Base-by-base conservation (phyloP, 2,329 filamentous ascomycete genomes). In the Cercospora sp. region DNA sequence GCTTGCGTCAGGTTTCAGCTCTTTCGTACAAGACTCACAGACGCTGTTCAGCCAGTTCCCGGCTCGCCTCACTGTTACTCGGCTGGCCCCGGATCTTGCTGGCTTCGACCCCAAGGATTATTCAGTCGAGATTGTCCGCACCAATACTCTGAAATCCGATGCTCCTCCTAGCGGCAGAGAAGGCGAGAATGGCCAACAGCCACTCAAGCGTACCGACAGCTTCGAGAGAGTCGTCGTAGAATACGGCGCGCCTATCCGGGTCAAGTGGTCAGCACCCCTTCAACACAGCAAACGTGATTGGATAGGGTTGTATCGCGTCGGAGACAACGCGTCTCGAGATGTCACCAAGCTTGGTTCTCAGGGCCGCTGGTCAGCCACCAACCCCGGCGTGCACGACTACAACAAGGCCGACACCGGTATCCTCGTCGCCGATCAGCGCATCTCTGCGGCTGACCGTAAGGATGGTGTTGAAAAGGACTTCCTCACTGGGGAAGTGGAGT, bases 231-330 rank as follows among this genome's bases (percentile, higher is more conserved):
- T 93, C 71, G 87, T 90, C 0, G 91, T 97, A 64, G 90, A 97
- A 78, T 99, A 97, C 73, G 95, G 95, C 40, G 87, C 93, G 0
- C 93, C 95, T 0, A 92, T 99, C 78, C 91, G 87, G 73, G 92
- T 98, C 70, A 91, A 88, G 74, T 99, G 95, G 95, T 91, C 88
- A 30, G 95, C 94, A 0, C 94, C 95, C 0, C 84, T 89, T 42
- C 92, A 93, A 72, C 95, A 98, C 80, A 90, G 89, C 81, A 93
- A 91, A 78, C 91, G 90, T 75, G 95, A 99, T 79, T 99, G 95
- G 95, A 89, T 99, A 63, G 94, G 94, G 3, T 85, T 99, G 5
- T 99, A 98, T 83, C 93, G 94, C 87, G 93, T 99, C 2, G 93
- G 93, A 3, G 94, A 98, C 80, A 99, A 97, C 77, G 87, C 89